Percentiles rank a stretch among this genome's conserved stretches.
phyloP scores from a whole-genome alignment of 192 early-diverging fungal species.

The Backusella macrospora region DNA sequence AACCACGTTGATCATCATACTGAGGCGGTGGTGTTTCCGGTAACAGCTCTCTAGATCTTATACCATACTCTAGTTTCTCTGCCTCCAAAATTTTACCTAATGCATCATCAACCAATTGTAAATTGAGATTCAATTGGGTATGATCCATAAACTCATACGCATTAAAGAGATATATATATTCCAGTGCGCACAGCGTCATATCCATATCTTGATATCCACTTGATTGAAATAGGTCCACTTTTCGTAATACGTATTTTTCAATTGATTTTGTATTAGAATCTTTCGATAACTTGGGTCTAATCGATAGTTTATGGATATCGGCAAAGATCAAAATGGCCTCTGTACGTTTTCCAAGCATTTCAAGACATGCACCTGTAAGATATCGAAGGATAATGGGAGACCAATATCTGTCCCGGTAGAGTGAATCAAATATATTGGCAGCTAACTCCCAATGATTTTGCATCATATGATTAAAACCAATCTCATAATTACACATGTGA shows the following conservation, averaged over 20 bases:
- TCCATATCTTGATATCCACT: slow-evolving; percentile 46
- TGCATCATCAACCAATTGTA: slow-evolving; percentile 31
- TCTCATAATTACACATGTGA: slow-evolving; percentile 34
- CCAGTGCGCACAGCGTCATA: slow-evolving; percentile 46
- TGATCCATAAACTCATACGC: slow-evolving; percentile 50
- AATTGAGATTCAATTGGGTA: slow-evolving; percentile 19
- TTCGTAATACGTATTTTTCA: slow-evolving; percentile 53
- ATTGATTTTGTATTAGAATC: slow-evolving; percentile 45
- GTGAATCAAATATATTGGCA: slow-evolving; percentile 10
- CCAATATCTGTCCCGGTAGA: slow-evolving; percentile 50
- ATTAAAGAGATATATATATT: slow-evolving; percentile 57
- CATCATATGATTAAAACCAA: slow-evolving; percentile 37
- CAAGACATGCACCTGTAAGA: slow-evolving; percentile 48
- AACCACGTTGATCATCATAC: slow-evolving; percentile 45
- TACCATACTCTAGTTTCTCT: slow-evolving; percentile 37
- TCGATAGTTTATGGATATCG: slow-evolving; percentile 45
- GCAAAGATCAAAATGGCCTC: slow-evolving; percentile 73
- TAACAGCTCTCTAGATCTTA: slow-evolving; percentile 36
- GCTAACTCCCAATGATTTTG: slow-evolving; percentile 33
- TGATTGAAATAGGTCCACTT: slow-evolving; percentile 46
- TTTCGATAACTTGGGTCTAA: slow-evolving; percentile 39
- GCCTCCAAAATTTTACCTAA: slow-evolving; percentile 29
- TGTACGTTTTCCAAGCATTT: slow-evolving; percentile 63
- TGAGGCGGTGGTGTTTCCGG: slow-evolving; percentile 37
- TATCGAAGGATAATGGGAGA: slow-evolving; percentile 53